Conservation (phyloP, 1,284 basidiomycete genomes). For the Stereum hirsutum region DNA sequence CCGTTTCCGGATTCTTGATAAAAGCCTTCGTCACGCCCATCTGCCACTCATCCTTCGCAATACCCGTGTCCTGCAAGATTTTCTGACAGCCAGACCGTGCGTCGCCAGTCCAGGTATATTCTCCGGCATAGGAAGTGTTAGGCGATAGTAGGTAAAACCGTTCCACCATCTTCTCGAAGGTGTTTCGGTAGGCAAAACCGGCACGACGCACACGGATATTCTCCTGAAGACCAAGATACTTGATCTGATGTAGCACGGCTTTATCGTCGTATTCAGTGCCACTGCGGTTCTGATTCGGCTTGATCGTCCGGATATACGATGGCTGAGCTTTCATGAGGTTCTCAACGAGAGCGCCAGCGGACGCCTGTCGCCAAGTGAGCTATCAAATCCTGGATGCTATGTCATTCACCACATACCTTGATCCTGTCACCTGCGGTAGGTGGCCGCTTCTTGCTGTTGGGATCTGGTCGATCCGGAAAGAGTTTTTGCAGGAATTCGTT, state of each 20-base stretch:
- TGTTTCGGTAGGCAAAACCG: conserved; percentile 96
- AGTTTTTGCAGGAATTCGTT: conserved; percentile 84
- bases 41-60: conserved; percentile 97
- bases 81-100: conserved; percentile 87
- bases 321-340: conserved; percentile 96
- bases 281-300: conserved; percentile 97
- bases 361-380: conserved; percentile 37
- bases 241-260: conserved; percentile 96
- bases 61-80: conserved; percentile 92
- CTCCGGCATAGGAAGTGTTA: conserved; percentile 94
- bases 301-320: conserved; percentile 99
- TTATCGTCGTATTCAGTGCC: conserved; percentile 89
- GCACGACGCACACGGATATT: conserved; percentile 97
- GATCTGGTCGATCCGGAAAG: conserved; percentile 94
- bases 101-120: conserved; percentile 96
- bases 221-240: conserved; percentile 97
- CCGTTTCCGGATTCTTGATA: conserved; percentile 99
- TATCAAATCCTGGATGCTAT: conserved; percentile 1
- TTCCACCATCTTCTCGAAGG: conserved; percentile 98
- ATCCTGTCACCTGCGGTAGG: conserved; percentile 98
- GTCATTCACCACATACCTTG: conserved; percentile 45
- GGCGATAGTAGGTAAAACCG: conserved; percentile 95
- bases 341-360: conserved; percentile 91
- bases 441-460: conserved; percentile 95
- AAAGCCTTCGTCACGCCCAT: conserved; percentile 99